Conservation (phyloP, 139 green algal species). For the Picochlorum sp. region DNA sequence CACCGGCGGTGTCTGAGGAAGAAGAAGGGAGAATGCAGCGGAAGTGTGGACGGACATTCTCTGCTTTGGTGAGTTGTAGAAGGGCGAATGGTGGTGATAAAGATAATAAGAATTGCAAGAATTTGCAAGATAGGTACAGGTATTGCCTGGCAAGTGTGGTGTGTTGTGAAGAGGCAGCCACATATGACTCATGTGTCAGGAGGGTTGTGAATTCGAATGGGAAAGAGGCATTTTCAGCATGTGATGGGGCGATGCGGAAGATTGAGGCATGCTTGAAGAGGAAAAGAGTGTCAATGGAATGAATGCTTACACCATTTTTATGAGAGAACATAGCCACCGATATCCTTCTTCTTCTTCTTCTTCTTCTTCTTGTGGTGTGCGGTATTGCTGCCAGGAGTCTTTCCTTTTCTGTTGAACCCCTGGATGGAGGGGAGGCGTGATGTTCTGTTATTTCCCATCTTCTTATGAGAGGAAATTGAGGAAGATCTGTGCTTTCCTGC, state of each 20-base stretch:
- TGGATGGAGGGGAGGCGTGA: not conserved
- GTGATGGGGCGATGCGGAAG: slow-evolving; percentile 9
- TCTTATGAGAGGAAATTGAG: not conserved
- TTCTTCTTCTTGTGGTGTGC: no score
- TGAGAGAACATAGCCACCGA: no score
- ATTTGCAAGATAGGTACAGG: no score
- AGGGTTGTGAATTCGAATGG: slow-evolving; percentile 19
- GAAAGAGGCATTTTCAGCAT: slow-evolving; percentile 12
- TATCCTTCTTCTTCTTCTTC: no score
- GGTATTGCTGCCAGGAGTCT: not conserved
- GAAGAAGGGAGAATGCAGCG: no score
- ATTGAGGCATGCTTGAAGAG: slow-evolving; percentile 14
- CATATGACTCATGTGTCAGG: slow-evolving; percentile 17
- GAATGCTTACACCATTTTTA: no score
- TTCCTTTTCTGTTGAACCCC: slow-evolving; percentile 3
- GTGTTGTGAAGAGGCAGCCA: slow-evolving; percentile 10
- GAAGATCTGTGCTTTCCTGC: not conserved
- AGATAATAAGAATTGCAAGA: no score
- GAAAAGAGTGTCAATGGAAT: no score
- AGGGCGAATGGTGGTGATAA: no score
- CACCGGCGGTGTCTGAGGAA: no score
- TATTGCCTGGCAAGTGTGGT: slow-evolving; percentile 22
- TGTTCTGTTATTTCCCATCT: not conserved
- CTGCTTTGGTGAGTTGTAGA: no score
- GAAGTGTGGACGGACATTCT: no score